Evolutionary conservation across 208 protist genomes (phyloP).

Genomic region (Crithidia acanthocephali): DNA sequence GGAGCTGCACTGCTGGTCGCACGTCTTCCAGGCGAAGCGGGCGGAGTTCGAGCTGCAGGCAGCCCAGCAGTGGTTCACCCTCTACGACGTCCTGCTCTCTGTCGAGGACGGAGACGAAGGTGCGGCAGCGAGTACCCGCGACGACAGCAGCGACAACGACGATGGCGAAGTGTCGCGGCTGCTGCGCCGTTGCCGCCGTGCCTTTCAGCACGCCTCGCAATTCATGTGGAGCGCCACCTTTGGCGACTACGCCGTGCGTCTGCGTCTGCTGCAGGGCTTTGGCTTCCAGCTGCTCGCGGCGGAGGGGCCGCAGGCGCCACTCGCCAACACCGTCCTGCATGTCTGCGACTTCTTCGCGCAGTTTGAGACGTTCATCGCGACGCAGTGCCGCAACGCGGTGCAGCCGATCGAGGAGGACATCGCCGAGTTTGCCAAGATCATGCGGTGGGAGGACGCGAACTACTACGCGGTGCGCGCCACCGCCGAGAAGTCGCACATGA

Average conservation of each 20-base stretch:
- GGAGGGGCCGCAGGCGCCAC: conserved; percentile 40
- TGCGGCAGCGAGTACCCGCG: too few species aligned
- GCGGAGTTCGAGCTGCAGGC: conserved; percentile 75
- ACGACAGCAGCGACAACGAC: too few species aligned
- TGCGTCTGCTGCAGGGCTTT: conserved; percentile 69
- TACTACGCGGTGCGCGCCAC: conserved; percentile 96
- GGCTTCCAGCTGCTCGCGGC: conserved; percentile 67
- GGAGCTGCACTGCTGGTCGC: conserved; percentile 96
- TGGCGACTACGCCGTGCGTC: conserved; percentile 78
- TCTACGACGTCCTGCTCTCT: conserved; percentile 74
- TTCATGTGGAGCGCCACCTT: conserved; percentile 84
- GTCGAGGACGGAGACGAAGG: conserved; percentile 7
- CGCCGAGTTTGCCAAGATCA: conserved; percentile 85
- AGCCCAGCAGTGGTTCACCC: conserved; percentile 71
- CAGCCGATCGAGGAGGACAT: conserved; percentile 89
- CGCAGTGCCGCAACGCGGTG: conserved; percentile 48
- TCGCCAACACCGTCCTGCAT: conserved; percentile 82
- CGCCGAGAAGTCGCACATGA: conserved; percentile 96
- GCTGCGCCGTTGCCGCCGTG: conserved; percentile 37
- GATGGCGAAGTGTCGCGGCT: conserved; percentile 1
- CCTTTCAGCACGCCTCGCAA: conserved; percentile 69
- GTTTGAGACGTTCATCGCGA: conserved; percentile 59
- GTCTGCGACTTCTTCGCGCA: conserved; percentile 86
- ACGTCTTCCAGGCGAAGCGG: conserved; percentile 86
- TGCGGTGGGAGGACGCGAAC: conserved; percentile 94